Conservation (phyloP, 805 yeast species). For the Spathaspora sp. region DNA sequence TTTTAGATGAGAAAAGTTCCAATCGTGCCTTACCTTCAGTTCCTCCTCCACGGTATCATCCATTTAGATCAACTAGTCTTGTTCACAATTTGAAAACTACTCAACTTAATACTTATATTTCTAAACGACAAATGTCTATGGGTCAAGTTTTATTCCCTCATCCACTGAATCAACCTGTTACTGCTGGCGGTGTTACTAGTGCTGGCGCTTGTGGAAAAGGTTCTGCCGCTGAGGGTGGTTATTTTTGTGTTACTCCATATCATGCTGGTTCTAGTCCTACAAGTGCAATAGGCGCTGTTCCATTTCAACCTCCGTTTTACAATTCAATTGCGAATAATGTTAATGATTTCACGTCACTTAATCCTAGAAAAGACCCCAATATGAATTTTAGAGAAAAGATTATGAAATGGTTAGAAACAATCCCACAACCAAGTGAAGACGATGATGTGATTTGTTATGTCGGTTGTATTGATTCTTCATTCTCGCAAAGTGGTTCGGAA, state of each 20-base stretch:
- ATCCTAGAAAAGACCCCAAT: constrained; percentile 59
- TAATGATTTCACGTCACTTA: constrained; percentile 9
- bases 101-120: not conserved
- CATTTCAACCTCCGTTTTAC: not conserved
- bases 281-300: not conserved
- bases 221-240: not conserved
- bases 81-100: not conserved
- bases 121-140: not conserved
- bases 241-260: not conserved
- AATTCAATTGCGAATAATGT: not conserved
- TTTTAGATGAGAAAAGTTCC: not conserved
- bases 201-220: not conserved
- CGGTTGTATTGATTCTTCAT: constrained; percentile 30
- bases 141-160: not conserved
- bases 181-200: not conserved
- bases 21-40: not conserved
- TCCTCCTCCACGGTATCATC: not conserved
- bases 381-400: constrained; percentile 71
- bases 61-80: not conserved
- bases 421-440: constrained; percentile 38
- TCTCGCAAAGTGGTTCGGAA: constrained; percentile 6
- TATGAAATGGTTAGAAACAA: constrained; percentile 54
- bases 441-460: no score
- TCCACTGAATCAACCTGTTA: not conserved
- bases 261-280: no score